phyloP scores from a whole-genome alignment of 2,329 filamentous ascomycete species.

The Colletotrichum karsti region DNA sequence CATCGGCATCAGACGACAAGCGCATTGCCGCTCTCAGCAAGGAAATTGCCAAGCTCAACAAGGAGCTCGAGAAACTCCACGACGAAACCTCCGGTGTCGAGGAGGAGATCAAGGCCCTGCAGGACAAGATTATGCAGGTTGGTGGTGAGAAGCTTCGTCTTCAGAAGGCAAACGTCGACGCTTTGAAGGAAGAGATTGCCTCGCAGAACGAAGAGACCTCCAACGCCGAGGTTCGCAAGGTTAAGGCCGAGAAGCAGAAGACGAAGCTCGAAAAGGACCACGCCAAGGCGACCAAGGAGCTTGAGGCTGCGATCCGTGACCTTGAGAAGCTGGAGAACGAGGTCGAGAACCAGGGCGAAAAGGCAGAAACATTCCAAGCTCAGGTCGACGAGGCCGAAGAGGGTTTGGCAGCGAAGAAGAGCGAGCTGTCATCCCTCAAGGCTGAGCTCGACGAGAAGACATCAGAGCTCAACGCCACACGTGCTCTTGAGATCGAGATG shows the following conservation, averaged over 20 bases:
- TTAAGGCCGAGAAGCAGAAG: slow-evolving; percentile 93
- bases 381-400: slow-evolving; percentile 86
- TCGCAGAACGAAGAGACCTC: slow-evolving; percentile 84
- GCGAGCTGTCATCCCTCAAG: slow-evolving; percentile 82
- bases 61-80: slow-evolving; percentile 82
- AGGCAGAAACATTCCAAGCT: slow-evolving; percentile 76
- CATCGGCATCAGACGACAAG: slow-evolving; percentile 81
- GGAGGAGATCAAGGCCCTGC: slow-evolving; percentile 88
- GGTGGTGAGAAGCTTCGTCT: slow-evolving; percentile 91
- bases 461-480: slow-evolving; percentile 85
- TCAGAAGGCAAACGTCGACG: slow-evolving; percentile 91
- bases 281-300: slow-evolving; percentile 80
- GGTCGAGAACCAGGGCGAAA: slow-evolving; percentile 78
- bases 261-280: slow-evolving; percentile 87
- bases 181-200: slow-evolving; percentile 85
- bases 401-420: slow-evolving; percentile 79
- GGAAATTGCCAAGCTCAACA: slow-evolving; percentile 77
- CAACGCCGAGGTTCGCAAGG: slow-evolving; percentile 85
- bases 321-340: slow-evolving; percentile 82
- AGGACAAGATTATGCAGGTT: slow-evolving; percentile 98
- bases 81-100: slow-evolving; percentile 90
- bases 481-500: slow-evolving; percentile 96
- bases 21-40: slow-evolving; percentile 79
- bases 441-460: slow-evolving; percentile 87
- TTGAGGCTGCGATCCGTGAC: slow-evolving; percentile 76